Conservation (phyloP, 2,329 filamentous ascomycete species). For the Ceratocystis lukuohia region DNA sequence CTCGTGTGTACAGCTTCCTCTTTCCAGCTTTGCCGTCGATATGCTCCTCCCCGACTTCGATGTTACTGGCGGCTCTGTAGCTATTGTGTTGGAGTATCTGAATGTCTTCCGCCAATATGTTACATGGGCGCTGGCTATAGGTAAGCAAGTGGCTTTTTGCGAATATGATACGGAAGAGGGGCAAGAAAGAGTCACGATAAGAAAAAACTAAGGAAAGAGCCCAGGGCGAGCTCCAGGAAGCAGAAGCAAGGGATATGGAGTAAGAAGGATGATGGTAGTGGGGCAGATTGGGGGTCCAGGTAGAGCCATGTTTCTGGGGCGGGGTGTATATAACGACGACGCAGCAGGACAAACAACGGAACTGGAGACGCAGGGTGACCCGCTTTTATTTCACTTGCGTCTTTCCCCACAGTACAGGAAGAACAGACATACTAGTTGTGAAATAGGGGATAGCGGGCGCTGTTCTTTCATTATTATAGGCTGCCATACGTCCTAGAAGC, state of each 20-base stretch:
- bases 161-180: not conserved
- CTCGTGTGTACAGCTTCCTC: not conserved
- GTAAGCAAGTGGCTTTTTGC: not conserved
- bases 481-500: not conserved
- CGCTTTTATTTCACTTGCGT: not conserved
- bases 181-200: slow-evolving; percentile 6
- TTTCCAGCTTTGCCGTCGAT: not conserved
- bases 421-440: not conserved
- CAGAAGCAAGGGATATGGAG: not conserved
- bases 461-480: not conserved
- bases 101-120: not conserved
- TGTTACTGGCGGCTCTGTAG: not conserved
- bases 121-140: not conserved
- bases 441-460: not conserved
- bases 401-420: not conserved
- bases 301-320: not conserved
- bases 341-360: not conserved
- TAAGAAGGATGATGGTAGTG: not conserved
- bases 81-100: not conserved
- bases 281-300: not conserved
- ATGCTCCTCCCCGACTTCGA: not conserved
- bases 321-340: not conserved
- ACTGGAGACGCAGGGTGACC: not conserved
- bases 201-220: not conserved
- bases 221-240: not conserved